These are phyloP conservation scores for Fraxinus sp. DNA, from an alignment of 305 asterid genomes.

Conservation along the genomic window DNA sequence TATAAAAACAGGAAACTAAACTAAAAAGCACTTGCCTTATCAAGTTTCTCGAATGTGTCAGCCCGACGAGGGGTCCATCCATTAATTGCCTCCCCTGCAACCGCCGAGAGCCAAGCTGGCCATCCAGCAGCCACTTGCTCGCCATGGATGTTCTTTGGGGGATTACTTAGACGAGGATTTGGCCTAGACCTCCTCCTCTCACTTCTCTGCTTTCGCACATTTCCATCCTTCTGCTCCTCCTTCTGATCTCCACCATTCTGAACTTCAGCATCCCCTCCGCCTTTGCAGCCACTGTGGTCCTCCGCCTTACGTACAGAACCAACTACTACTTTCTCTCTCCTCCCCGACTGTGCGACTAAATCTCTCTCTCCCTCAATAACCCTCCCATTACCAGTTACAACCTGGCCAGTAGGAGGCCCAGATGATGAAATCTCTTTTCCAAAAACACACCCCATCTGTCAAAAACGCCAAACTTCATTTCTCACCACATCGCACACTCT, in stretches of 20 bases:
- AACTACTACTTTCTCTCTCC: slow-evolving; percentile 59
- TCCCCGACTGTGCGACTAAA: slow-evolving; percentile 46
- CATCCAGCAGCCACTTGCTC: slow-evolving; percentile 98
- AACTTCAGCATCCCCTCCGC: slow-evolving; percentile 39
- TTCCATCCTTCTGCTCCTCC: slow-evolving; percentile 48
- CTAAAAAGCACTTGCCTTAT: slow-evolving; percentile 53
- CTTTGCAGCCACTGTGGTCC: slow-evolving; percentile 28
- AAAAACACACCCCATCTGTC: slow-evolving; percentile 83
- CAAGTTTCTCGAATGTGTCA: slow-evolving; percentile 77
- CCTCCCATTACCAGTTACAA: slow-evolving; percentile 44
- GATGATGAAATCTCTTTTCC: slow-evolving; percentile 72
- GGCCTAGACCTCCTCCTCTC: slow-evolving; percentile 80
- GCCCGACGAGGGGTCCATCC: slow-evolving; percentile 95
- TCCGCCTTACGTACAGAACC: slow-evolving; percentile 43
- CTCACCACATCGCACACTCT: slow-evolving; percentile 49
- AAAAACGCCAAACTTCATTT: slow-evolving; percentile 63
- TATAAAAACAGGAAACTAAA: slow-evolving; percentile 17
- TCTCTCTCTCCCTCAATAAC: slow-evolving; percentile 46
- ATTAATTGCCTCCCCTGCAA: slow-evolving; percentile 87
- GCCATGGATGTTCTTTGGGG: slow-evolving; percentile 71
- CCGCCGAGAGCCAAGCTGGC: slow-evolving; percentile 90
- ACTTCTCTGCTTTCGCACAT: slow-evolving; percentile 36
- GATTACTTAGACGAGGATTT: slow-evolving; percentile 78
- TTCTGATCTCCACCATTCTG: slow-evolving; percentile 52
- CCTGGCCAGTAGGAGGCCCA: slow-evolving; percentile 46